A percentile compares a stretch with the other conserved stretches of the same genome.
Evolutionary conservation across 2,329 filamentous ascomycete species (phyloP).

Genomic region (Trichoderma atrobrunneum): DNA sequence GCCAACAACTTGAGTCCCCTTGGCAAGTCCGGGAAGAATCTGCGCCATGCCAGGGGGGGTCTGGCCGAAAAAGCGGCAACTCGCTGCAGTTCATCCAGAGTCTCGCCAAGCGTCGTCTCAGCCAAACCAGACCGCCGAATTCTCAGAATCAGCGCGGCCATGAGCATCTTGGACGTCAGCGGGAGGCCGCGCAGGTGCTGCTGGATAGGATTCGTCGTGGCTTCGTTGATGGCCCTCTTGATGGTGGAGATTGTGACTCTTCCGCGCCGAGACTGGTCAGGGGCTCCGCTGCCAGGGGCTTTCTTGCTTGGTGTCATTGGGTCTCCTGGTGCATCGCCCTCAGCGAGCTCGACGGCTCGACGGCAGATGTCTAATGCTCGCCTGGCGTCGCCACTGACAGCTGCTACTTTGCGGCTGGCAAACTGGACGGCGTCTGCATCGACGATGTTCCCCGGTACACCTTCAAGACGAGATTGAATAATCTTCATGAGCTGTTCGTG

Average conservation of each 20-base stretch:
- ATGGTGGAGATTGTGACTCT: slow-evolving; percentile 90
- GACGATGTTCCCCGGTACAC: slow-evolving; percentile 84
- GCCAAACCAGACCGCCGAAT: slow-evolving; percentile 79
- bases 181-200: slow-evolving; percentile 82
- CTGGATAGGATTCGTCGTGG: slow-evolving; percentile 87
- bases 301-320: slow-evolving; percentile 62
- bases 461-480: slow-evolving; percentile 87
- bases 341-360: slow-evolving; percentile 90
- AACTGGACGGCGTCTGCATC: slow-evolving; percentile 94
- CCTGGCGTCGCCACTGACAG: slow-evolving; percentile 90
- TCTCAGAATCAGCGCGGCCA: slow-evolving; percentile 76
- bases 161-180: slow-evolving; percentile 77
- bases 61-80: slow-evolving; percentile 35
- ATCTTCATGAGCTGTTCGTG: slow-evolving; percentile 97
- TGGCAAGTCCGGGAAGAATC: slow-evolving; percentile 32
- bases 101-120: slow-evolving; percentile 85
- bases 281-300: slow-evolving; percentile 27
- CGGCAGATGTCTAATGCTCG: slow-evolving; percentile 93
- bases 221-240: slow-evolving; percentile 91
- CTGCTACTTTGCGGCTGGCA: slow-evolving; percentile 91
- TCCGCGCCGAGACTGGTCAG: slow-evolving; percentile 31
- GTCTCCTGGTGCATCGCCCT: slow-evolving; percentile 58
- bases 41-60: slow-evolving; percentile 38
- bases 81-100: slow-evolving; percentile 69
- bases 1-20: slow-evolving; percentile 27